These are phyloP conservation scores for Hypomontagnella monticulosa DNA, from an alignment of 495 filamentous ascomycete genomes.

Conservation along the genomic window DNA sequence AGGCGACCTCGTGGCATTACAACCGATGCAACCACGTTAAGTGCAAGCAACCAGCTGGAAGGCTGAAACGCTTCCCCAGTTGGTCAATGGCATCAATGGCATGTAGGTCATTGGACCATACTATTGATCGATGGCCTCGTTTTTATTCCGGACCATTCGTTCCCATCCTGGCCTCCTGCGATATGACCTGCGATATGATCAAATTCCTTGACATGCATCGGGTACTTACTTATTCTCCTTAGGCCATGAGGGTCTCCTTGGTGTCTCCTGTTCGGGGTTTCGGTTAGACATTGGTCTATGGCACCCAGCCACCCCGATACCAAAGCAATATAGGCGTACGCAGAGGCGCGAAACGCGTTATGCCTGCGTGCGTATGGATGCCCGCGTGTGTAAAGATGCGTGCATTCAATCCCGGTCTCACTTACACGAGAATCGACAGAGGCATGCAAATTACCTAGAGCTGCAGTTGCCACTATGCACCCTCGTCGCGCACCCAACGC, in stretches of 20 bases:
- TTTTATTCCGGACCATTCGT: slow-evolving; percentile 28
- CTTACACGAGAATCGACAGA: slow-evolving; percentile 33
- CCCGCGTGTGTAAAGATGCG: slow-evolving; percentile 23
- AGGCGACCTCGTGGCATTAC: slow-evolving; percentile 39
- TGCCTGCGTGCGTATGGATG: slow-evolving; percentile 20
- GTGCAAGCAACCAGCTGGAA: slow-evolving; percentile 12
- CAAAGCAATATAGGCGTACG: slow-evolving; percentile 12
- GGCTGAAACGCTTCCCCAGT: slow-evolving; percentile 36
- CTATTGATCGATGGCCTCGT: slow-evolving; percentile 16
- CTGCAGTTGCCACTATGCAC: slow-evolving; percentile 24
- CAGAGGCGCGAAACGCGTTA: slow-evolving; percentile 33
- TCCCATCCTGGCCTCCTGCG: slow-evolving; percentile 7
- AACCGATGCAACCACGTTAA: slow-evolving; percentile 35
- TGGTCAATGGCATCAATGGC: slow-evolving; percentile 15
- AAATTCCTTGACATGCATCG: slow-evolving; percentile 40
- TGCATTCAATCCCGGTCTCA: slow-evolving; percentile 25
- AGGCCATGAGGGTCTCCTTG: slow-evolving; percentile 12
- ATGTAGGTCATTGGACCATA: slow-evolving; percentile 30
- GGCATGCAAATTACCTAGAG: slow-evolving; percentile 11
- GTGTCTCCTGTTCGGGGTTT: slow-evolving; percentile 24
- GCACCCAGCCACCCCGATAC: slow-evolving; percentile 21
- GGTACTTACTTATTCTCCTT: slow-evolving; percentile 28
- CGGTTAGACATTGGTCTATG: slow-evolving; percentile 20
- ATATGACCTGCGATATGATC: slow-evolving; percentile 17
- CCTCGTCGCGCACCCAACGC: slow-evolving; percentile 26